Evolutionary conservation across 2,329 filamentous ascomycete genomes (phyloP).

Genomic region (Fusarium denticulatum): DNA sequence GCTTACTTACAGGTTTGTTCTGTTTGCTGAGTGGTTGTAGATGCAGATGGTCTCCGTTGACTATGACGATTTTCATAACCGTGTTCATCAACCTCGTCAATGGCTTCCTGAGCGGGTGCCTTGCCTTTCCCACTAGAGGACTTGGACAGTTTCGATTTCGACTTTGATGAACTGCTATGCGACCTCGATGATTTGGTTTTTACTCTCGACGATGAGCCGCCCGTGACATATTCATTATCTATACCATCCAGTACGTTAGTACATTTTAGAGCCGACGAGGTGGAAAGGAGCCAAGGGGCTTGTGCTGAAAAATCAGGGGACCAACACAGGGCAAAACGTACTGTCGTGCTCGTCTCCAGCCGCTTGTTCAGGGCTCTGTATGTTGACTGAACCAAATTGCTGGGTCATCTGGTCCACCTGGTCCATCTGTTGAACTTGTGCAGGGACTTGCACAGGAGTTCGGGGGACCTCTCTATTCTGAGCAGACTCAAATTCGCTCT

Average conservation of each 20-base stretch:
- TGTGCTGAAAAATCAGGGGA: neutral
- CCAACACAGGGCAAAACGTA: conserved; percentile 21
- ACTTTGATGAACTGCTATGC: conserved; percentile 29
- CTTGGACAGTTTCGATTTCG: conserved; percentile 35
- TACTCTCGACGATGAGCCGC: conserved; percentile 20
- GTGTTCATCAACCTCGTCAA: conserved; percentile 27
- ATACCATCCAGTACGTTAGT: conserved; percentile 14
- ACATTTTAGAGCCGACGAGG: neutral
- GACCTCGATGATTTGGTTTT: conserved; percentile 25
- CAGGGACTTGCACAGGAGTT: conserved; percentile 16
- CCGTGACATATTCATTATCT: conserved; percentile 36
- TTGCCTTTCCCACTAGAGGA: conserved; percentile 38
- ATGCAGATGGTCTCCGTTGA: neutral
- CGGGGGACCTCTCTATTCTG: conserved; percentile 38
- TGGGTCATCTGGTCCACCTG: conserved; percentile 39
- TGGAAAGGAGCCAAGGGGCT: neutral
- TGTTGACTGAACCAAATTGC: conserved; percentile 25
- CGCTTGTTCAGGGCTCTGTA: conserved; percentile 33
- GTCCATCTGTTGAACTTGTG: neutral
- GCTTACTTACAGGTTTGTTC: conserved; percentile 7
- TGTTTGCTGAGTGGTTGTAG: neutral
- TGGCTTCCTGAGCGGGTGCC: conserved; percentile 23
- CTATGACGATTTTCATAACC: neutral
- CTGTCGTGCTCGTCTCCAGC: conserved; percentile 30
- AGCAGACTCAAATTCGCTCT: conserved; percentile 22